phyloP scores from a whole-genome alignment of 768 basidiomycete species.

The Boletus fagicola region DNA sequence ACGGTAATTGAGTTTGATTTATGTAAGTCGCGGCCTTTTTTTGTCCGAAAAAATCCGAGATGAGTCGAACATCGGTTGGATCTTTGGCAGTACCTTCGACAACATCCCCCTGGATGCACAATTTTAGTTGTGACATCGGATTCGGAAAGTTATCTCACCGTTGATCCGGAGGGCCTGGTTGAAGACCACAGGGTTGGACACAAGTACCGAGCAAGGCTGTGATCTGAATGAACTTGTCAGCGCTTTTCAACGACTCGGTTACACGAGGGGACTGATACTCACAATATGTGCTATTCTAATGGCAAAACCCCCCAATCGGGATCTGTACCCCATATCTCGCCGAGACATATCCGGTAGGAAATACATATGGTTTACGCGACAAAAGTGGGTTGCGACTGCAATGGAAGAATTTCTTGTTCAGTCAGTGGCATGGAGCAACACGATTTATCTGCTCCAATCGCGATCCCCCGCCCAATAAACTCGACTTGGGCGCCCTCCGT shows the following conservation, averaged over 20 bases:
- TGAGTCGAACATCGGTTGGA: not conserved
- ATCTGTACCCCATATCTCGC: slow-evolving; percentile 27
- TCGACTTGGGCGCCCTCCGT: slow-evolving; percentile 5
- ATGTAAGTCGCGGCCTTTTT: not conserved
- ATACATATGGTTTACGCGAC: slow-evolving; percentile 14
- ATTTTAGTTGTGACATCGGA: slow-evolving; percentile 23
- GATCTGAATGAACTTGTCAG: slow-evolving; percentile 11
- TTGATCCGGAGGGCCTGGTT: slow-evolving; percentile 5
- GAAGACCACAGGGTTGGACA: slow-evolving; percentile 5
- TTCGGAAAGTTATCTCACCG: slow-evolving; percentile 8
- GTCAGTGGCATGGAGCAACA: slow-evolving; percentile 8
- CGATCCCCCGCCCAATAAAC: slow-evolving; percentile 15
- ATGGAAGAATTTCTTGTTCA: slow-evolving; percentile 16
- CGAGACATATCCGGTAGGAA: slow-evolving; percentile 3
- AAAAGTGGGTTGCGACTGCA: slow-evolving; percentile 9
- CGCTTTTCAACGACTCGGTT: slow-evolving; percentile 1
- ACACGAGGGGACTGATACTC: slow-evolving; percentile 12
- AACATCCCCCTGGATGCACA: slow-evolving; percentile 11
- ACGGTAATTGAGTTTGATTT: slow-evolving; percentile 1
- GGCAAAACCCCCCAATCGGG: slow-evolving; percentile 6
- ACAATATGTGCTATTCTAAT: slow-evolving; percentile 4
- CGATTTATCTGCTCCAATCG: slow-evolving; percentile 1
- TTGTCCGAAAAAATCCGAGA: not conserved
- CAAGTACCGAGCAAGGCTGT: slow-evolving; percentile 10
- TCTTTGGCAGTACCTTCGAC: not conserved